Base-by-base conservation (phyloP, 2,329 filamentous ascomycete genomes). In the Blastomyces parvus region DNA sequence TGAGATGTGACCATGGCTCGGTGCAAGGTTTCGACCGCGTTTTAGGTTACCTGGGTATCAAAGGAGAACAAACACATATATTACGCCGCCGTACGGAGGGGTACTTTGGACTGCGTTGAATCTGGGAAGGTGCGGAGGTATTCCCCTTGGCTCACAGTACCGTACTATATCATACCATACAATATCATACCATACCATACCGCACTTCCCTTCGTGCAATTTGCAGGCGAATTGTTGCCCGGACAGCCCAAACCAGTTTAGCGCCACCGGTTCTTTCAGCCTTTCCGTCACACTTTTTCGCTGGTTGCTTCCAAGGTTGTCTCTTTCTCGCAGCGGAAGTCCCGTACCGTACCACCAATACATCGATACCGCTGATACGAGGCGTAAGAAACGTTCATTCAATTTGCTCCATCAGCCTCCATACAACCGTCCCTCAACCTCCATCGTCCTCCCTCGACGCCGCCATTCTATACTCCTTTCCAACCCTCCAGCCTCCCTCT, bases 371-470 rank as follows among this genome's bases (percentile, higher is more conserved):
- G 14, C 9, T 57, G 53, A 22, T 57, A 55, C 25, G 14, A 55
- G 30, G 25, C 14, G 53, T 57, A 57, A 57, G 40, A 38, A 57
- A 57, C 55, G 27, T 57, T 36, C 25, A 40, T 40, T 38, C 55
- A 57, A 57, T 57, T 57, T 57, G 55, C 40, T 33, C 30, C 19
- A 57, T 57, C 55, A 57, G 55, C 55, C 55, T 57, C 55, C 36
- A 57, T 22, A 5, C 55, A 38, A 40, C 55, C 55, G 42, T 38
- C 30, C 30, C 30, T 38, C 55, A 57, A 57, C 55, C 55, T 57
- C 55, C 53, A 40, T 57, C 55, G 27, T 57, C 55, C 33, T 36
- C 33, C 36, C 11, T 57, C 55, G 36, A 40, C 33, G n/a, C 55
- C 33, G 27, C 19, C 33, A 22, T n/a, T 57, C 55, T 14, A 25